phyloP scores from a whole-genome alignment of 129 eudicot genomes.

The Kitagawia praeruptora region DNA sequence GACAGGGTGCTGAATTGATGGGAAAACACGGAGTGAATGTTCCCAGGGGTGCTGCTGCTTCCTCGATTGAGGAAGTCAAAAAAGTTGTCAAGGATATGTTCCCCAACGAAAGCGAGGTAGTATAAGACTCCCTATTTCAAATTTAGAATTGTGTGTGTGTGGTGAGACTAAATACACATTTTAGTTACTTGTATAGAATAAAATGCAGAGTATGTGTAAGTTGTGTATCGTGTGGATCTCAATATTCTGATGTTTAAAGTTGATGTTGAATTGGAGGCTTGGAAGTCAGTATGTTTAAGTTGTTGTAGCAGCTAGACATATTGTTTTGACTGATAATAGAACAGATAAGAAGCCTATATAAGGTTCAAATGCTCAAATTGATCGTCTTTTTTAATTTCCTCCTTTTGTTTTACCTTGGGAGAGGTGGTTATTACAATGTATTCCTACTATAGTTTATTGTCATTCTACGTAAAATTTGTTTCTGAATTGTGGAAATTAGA shows the following conservation, averaged over 20 bases:
- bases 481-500: background rate
- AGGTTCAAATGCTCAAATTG: background rate
- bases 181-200: background rate
- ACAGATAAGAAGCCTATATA: background rate
- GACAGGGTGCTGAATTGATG: constrained; percentile 94
- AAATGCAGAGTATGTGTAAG: background rate
- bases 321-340: background rate
- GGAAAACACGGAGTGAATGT: constrained; percentile 82
- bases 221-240: background rate
- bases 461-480: background rate
- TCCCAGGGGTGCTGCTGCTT: constrained; percentile 83
- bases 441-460: background rate
- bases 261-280: background rate
- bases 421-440: constrained; percentile 6
- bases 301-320: background rate
- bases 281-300: background rate
- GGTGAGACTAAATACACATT: background rate
- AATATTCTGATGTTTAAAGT: background rate
- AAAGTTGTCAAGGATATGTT: constrained; percentile 52
- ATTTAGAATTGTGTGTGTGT: no score
- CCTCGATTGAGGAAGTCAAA: constrained; percentile 64
- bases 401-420: background rate
- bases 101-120: constrained; percentile 79
- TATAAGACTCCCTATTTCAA: background rate
- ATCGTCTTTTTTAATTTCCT: background rate